Conservation (phyloP, 208 protist species). For the Acanthamoeba lenticulata region DNA sequence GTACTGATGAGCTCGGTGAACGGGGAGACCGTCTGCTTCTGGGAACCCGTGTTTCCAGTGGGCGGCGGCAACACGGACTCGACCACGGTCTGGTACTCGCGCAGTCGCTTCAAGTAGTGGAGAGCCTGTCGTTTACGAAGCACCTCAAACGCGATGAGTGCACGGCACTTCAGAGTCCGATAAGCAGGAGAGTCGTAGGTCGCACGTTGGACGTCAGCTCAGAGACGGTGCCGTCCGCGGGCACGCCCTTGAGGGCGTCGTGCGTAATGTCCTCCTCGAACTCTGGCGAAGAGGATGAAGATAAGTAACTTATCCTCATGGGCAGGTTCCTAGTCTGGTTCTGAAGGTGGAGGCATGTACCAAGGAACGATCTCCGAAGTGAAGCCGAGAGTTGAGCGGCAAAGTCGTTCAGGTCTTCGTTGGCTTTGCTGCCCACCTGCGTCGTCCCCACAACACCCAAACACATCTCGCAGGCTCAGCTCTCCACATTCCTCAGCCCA, state of each 20-base stretch:
- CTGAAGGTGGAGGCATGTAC: not conserved
- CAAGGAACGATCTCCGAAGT: slow-evolving; percentile 21
- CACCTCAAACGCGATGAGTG: no score
- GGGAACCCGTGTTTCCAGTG: not conserved
- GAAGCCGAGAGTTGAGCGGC: not conserved
- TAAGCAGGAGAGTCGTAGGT: not conserved
- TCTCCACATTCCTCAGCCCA: not conserved
- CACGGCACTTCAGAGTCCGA: not conserved
- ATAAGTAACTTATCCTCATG: not conserved
- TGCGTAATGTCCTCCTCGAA: slow-evolving; percentile 51
- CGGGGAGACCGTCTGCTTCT: not conserved
- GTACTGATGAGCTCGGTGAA: slow-evolving; percentile 33
- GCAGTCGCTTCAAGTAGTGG: slow-evolving; percentile 39
- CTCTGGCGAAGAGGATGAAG: not conserved
- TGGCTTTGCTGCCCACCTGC: not conserved
- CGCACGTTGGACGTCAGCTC: slow-evolving; percentile 22
- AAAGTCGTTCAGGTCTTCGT: slow-evolving; percentile 42
- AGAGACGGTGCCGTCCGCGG: slow-evolving; percentile 44
- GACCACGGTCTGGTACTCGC: slow-evolving; percentile 2
- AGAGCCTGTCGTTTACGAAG: not conserved
- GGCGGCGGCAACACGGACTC: slow-evolving; percentile 10
- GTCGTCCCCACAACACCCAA: not conserved
- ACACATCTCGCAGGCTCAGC: not conserved
- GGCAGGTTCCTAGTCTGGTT: no score
- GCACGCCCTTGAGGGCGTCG: not conserved